Base-by-base conservation (phyloP, 495 filamentous ascomycete species). In the Xylaria flabelliformis region DNA sequence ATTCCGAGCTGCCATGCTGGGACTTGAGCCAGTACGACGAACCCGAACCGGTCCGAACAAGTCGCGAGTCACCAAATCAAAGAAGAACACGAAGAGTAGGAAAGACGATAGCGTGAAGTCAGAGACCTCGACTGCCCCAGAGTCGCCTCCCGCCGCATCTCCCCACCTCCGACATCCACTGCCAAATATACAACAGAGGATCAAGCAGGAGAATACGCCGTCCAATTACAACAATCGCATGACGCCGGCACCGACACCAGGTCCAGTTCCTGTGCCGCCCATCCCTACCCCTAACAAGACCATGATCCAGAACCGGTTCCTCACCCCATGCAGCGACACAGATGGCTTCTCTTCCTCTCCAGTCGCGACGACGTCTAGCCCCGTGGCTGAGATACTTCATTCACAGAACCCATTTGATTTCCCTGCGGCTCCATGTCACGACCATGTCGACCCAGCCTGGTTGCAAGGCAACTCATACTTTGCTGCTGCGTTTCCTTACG, bases 1-100 rank as follows among this genome's bases (percentile, higher is more conserved):
- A 51, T 93, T 93, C 82, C 83, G 70, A n/a, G 64, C 75, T n/a
- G 73, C 78, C 42, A 80, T 84, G 75, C 70, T 85, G 13, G 82
- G 81, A 50, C 72, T 77, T 39, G 81, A 85, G 73, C 82, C 84
- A 6, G 79, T 81, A 59, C 75, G 75, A 36, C 80, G 83, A 12
- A 84, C 82, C 74, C 80, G 82, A 55, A 79, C 76, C 26, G 75
- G 70, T n/a, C 69, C 74, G n/a, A 64, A 70, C 50, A 85, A 80
- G 67, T 71, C 67, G 10, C 75, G 78, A 34, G 78, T 82, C 21
- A 66, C 78, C 29, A 86, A 86, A 72, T 74, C 78, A 46, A 87
- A 83, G 75, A 82, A 81, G 65, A 79, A 76, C n/a, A 64, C 78
- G 19, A 78, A 68, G 48, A 51, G 41, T n/a, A 81, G 80, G 68